phyloP scores from a whole-genome alignment of 1,284 basidiomycete species.

The Moniliophthora roreri region DNA sequence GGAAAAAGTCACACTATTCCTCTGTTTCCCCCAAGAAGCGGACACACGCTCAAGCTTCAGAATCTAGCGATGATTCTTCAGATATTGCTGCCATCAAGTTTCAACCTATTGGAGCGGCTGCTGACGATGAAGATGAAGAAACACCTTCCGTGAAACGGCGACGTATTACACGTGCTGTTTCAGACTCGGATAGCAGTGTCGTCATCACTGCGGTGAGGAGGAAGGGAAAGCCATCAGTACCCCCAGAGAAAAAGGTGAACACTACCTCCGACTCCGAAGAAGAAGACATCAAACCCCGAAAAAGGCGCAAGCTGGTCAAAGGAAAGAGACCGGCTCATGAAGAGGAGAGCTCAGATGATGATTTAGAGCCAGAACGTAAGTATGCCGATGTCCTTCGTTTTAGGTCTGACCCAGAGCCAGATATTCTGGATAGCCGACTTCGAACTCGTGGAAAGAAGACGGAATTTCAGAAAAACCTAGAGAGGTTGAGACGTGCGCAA shows the following conservation, averaged over 20 bases:
- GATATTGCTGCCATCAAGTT: conserved; percentile 53
- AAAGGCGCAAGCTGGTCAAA: conserved; percentile 46
- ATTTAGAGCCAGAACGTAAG: conserved; percentile 60
- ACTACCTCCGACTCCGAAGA: conserved; percentile 9
- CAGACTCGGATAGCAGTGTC: conserved; percentile 8
- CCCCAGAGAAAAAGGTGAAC: conserved; percentile 24
- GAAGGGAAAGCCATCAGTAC: conserved; percentile 22
- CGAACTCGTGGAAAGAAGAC: conserved; percentile 61
- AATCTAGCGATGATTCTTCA: conserved; percentile 20
- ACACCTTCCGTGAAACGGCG: conserved; percentile 29
- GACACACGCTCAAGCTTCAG: neutral
- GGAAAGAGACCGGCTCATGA: conserved; percentile 47
- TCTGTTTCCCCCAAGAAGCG: neutral
- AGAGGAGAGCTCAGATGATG: conserved; percentile 47
- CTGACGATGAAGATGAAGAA: conserved; percentile 31
- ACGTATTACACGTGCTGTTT: conserved; percentile 14
- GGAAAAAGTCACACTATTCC: neutral
- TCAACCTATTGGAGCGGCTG: conserved; percentile 31
- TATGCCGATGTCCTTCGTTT: conserved; percentile 6
- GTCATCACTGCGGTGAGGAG: neutral
- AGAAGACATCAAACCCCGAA: conserved; percentile 25
- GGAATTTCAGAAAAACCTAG: conserved; percentile 61
- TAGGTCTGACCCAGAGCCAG: conserved; percentile 32
- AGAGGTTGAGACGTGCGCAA: conserved; percentile 56
- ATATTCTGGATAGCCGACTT: conserved; percentile 62